Percentiles rank a stretch among this genome's conserved stretches.
phyloP scores from a whole-genome alignment of 1,284 basidiomycete species.

The Megacollybia platyphylla region DNA sequence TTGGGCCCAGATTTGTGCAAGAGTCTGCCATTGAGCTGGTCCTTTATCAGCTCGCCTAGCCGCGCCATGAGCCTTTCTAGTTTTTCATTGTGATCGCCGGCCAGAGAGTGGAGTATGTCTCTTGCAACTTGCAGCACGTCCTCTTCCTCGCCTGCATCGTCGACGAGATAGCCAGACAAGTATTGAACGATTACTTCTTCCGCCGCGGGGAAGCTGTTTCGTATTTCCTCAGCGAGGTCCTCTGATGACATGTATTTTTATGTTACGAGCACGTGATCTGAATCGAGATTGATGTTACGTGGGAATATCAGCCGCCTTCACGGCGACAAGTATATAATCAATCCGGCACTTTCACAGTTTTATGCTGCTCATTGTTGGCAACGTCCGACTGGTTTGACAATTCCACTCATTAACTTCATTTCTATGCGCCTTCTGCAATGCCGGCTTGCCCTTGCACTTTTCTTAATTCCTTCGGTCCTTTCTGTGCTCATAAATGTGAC shows the following conservation, averaged over 20 bases:
- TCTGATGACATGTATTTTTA: constrained; percentile 34
- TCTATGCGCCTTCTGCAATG: constrained; percentile 2
- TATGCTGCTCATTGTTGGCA: background rate
- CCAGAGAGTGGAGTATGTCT: constrained; percentile 66
- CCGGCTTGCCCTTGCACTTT: constrained; percentile 7
- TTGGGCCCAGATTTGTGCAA: constrained; percentile 47
- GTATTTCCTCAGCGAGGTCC: constrained; percentile 71
- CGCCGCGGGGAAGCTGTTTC: constrained; percentile 71
- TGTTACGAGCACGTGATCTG: background rate
- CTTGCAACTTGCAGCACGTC: constrained; percentile 74
- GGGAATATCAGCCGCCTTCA: too few relatives aligned
- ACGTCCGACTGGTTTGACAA: background rate
- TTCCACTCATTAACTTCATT: background rate
- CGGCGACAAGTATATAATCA: too few relatives aligned
- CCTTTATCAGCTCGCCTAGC: constrained; percentile 55
- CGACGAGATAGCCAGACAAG: constrained; percentile 83
- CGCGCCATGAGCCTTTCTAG: constrained; percentile 56
- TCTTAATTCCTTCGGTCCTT: constrained; percentile 6
- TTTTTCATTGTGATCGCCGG: constrained; percentile 36
- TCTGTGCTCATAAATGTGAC: constrained; percentile 14
- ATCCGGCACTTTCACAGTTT: background rate
- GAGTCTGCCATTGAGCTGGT: constrained; percentile 44
- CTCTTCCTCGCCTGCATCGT: constrained; percentile 88
- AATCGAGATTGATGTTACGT: too few relatives aligned
- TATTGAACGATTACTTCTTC: constrained; percentile 93